Percentiles rank a stretch among this genome's conserved stretches.
These are phyloP conservation scores for Ogataea angusta DNA, from an alignment of 805 yeast genomes.

Conservation along the genomic window DNA sequence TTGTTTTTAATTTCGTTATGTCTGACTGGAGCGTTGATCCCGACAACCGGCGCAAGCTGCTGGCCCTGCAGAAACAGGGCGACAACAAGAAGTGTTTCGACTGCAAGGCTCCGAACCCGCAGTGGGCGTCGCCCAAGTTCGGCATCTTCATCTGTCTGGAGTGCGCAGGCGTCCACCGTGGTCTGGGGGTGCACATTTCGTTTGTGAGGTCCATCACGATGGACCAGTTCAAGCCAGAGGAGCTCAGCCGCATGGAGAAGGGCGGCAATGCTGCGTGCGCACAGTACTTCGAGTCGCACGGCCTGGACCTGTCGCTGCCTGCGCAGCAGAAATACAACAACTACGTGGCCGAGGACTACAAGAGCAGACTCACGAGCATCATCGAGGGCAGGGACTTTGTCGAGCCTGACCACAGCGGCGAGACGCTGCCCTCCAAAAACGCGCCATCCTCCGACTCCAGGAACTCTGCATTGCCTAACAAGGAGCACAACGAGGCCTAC, in stretches of 20 bases:
- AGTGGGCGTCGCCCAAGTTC: conserved; percentile 98
- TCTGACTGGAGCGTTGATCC: conserved; percentile 90
- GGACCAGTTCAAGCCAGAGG: conserved; percentile 98
- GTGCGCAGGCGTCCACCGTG: conserved; percentile 96
- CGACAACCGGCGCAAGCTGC: conserved; percentile 77
- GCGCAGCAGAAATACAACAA: conserved; percentile 80
- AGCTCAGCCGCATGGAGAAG: conserved; percentile 81
- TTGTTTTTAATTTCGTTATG: conserved; percentile 25
- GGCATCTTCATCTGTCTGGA: conserved; percentile 96
- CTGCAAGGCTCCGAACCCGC: conserved; percentile 94
- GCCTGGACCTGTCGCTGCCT: conserved; percentile 61
- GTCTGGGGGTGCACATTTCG: conserved; percentile 94
- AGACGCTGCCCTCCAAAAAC: conserved; percentile 36
- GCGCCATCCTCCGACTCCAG: conserved; percentile 4
- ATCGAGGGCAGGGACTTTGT: conserved; percentile 71
- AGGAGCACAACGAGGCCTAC: conserved; percentile 71
- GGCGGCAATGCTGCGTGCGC: conserved; percentile 87
- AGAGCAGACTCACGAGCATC: conserved; percentile 69
- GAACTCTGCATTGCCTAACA: conserved; percentile 29
- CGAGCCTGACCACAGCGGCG: conserved; percentile 58
- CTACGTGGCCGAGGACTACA: conserved; percentile 91
- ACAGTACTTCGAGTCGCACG: conserved; percentile 65
- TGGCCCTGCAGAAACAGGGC: conserved; percentile 76
- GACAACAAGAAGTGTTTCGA: conserved; percentile 89
- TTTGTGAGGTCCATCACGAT: conserved; percentile 95